phyloP scores from a whole-genome alignment of 2,329 filamentous ascomycete species.

The Calonectria naviculata region DNA sequence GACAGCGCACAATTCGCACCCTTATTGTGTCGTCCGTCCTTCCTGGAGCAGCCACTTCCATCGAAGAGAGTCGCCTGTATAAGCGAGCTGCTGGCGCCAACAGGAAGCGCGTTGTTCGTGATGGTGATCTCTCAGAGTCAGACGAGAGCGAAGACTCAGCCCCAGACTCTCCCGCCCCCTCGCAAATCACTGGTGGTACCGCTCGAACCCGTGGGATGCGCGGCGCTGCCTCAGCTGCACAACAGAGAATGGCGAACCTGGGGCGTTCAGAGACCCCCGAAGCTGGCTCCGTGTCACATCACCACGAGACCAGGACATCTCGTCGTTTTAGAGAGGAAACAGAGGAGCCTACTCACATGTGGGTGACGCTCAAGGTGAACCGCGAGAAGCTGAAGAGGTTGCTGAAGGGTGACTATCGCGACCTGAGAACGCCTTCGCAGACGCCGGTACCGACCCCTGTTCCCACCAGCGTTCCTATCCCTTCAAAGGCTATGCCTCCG shows the following conservation, averaged over 20 bases:
- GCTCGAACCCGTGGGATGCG: constrained; percentile 89
- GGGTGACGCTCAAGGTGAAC: constrained; percentile 81
- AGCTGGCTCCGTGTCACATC: constrained; percentile 66
- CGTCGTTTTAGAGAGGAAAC: constrained; percentile 80
- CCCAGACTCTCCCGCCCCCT: constrained; percentile 85
- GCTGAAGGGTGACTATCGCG: constrained; percentile 63
- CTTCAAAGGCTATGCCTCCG: constrained; percentile 48
- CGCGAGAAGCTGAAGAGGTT: constrained; percentile 78
- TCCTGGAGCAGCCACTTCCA: constrained; percentile 81
- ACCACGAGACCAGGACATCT: constrained; percentile 79
- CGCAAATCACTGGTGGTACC: constrained; percentile 78
- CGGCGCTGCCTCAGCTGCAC: constrained; percentile 86
- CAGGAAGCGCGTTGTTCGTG: constrained; percentile 64
- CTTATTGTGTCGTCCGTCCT: constrained; percentile 92
- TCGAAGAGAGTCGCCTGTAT: constrained; percentile 89
- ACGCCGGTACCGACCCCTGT: constrained; percentile 47
- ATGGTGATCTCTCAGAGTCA: constrained; percentile 85
- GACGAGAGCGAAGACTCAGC: constrained; percentile 91
- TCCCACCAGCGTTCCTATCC: constrained; percentile 44
- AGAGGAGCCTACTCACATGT: constrained; percentile 75
- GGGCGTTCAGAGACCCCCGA: constrained; percentile 93
- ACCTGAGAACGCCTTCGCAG: constrained; percentile 49
- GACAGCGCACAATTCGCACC: constrained; percentile 92
- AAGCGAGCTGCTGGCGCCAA: constrained; percentile 76
- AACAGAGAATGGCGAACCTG: constrained; percentile 85